phyloP scores from a whole-genome alignment of 192 early-diverging fungal genomes.

The Coemansia sp. region DNA sequence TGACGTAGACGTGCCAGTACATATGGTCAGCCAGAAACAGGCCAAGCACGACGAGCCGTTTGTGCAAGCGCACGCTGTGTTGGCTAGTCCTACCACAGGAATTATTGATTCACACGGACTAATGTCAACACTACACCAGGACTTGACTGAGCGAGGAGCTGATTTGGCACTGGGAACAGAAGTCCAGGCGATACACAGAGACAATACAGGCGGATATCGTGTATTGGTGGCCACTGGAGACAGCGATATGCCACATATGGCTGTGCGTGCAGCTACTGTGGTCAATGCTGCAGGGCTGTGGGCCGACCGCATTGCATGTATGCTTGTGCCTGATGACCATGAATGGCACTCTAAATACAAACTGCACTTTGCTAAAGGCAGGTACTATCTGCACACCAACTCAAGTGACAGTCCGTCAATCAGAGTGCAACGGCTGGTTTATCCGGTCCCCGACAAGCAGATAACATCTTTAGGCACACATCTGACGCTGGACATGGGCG shows the following conservation, averaged over 20 bases:
- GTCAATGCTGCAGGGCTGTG: constrained; percentile 80
- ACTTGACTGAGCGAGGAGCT: constrained; percentile 55
- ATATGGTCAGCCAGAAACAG: constrained; percentile 50
- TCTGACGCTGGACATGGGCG: constrained; percentile 75
- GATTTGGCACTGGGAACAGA: constrained; percentile 57
- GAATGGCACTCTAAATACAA: constrained; percentile 48
- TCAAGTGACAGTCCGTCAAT: constrained; percentile 14
- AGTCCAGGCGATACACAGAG: constrained; percentile 49
- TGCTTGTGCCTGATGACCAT: constrained; percentile 28
- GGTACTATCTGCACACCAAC: constrained; percentile 66
- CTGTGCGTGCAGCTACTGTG: constrained; percentile 59
- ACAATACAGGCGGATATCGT: constrained; percentile 42
- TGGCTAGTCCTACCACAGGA: constrained; percentile 73
- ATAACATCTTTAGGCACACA: constrained; percentile 74
- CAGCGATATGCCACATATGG: constrained; percentile 36
- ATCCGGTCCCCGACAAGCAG: constrained; percentile 78
- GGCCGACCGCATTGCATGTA: constrained; percentile 63
- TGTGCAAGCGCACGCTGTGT: constrained; percentile 57
- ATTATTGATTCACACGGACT: constrained; percentile 77
- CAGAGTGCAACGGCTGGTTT: constrained; percentile 65
- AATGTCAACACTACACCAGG: constrained; percentile 63
- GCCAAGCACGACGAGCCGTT: constrained; percentile 59
- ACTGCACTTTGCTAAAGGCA: constrained; percentile 76
- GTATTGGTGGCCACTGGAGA: constrained; percentile 57
- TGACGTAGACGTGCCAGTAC: constrained; percentile 55